Conservation (phyloP, 2,329 filamentous ascomycete species). For the Cadophora gregata region DNA sequence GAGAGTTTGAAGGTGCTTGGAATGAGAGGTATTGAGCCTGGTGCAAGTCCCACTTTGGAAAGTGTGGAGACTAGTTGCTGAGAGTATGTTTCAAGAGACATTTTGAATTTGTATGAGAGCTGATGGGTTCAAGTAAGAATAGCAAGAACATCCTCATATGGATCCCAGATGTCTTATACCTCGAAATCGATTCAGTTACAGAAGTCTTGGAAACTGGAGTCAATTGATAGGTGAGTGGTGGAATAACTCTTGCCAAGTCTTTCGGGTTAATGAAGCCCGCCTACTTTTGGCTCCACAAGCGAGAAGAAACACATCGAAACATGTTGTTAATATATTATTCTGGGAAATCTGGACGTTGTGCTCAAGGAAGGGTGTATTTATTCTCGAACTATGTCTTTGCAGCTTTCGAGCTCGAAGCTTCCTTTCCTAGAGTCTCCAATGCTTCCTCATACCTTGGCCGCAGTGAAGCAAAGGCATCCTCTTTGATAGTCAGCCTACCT, state of each 20-base stretch:
- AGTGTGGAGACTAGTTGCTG: constrained; percentile 17
- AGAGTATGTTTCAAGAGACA: constrained; percentile 11
- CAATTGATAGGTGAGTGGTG: constrained; percentile 6
- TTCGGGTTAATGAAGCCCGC: not conserved
- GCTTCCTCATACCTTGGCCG: constrained; percentile 56
- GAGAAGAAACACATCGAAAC: not conserved
- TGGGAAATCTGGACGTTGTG: not conserved
- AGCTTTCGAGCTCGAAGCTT: constrained; percentile 27
- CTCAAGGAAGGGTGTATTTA: not conserved
- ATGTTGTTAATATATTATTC: not conserved
- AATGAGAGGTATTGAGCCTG: constrained; percentile 17
- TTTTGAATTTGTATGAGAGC: constrained; percentile 57
- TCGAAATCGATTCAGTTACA: not conserved
- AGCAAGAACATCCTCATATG: not conserved
- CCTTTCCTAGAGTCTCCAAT: constrained; percentile 47
- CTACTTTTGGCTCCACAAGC: not conserved
- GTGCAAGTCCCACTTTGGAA: constrained; percentile 12
- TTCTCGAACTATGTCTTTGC: constrained; percentile 7
- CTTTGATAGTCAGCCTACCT: constrained; percentile 51
- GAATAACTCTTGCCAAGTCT: constrained; percentile 7
- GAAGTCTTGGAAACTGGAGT: constrained; percentile 1
- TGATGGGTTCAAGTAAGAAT: not conserved
- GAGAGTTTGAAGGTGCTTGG: constrained; percentile 15
- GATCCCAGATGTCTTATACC: not conserved
- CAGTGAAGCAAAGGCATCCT: constrained; percentile 47